phyloP scores from a whole-genome alignment of 331 rosid genomes.

The Quercus phellos region DNA sequence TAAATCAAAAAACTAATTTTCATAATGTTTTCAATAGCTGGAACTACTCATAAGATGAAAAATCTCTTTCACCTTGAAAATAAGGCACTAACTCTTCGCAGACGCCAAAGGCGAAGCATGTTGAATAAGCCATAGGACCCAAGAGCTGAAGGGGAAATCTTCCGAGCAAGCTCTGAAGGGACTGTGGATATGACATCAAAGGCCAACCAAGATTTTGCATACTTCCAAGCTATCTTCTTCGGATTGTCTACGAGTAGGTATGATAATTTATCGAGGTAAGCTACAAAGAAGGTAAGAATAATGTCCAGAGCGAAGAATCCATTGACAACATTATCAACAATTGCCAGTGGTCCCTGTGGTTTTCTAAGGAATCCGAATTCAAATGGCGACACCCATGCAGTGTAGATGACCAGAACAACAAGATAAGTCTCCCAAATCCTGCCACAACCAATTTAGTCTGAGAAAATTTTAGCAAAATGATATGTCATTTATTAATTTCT shows the following conservation, averaged over 20 bases:
- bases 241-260: slow-evolving; percentile 62
- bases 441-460: slow-evolving; percentile 22
- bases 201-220: slow-evolving; percentile 55
- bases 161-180: slow-evolving; percentile 71
- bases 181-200: slow-evolving; percentile 76
- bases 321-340: slow-evolving; percentile 77
- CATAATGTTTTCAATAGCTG: neutral
- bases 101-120: slow-evolving; percentile 99
- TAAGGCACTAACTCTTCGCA: slow-evolving; percentile 83
- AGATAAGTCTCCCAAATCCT: slow-evolving; percentile 88
- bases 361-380: slow-evolving; percentile 82
- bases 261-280: slow-evolving; percentile 64
- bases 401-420: slow-evolving; percentile 66
- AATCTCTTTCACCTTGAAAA: slow-evolving; percentile 60
- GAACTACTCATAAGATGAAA: neutral
- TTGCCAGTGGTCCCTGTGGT: slow-evolving; percentile 61
- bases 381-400: slow-evolving; percentile 97
- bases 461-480: slow-evolving; percentile 8
- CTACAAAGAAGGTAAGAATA: slow-evolving; percentile 84
- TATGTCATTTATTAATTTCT: too few relatives aligned
- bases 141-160: slow-evolving; percentile 49
- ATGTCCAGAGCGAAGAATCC: slow-evolving; percentile 82
- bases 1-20: neutral
- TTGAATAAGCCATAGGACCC: slow-evolving; percentile 72
- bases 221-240: slow-evolving; percentile 69